Evolutionary conservation across 495 filamentous ascomycete species (phyloP), one percentile per base, ranked within the genome.

Genomic region (Penicillium herquei): DNA sequence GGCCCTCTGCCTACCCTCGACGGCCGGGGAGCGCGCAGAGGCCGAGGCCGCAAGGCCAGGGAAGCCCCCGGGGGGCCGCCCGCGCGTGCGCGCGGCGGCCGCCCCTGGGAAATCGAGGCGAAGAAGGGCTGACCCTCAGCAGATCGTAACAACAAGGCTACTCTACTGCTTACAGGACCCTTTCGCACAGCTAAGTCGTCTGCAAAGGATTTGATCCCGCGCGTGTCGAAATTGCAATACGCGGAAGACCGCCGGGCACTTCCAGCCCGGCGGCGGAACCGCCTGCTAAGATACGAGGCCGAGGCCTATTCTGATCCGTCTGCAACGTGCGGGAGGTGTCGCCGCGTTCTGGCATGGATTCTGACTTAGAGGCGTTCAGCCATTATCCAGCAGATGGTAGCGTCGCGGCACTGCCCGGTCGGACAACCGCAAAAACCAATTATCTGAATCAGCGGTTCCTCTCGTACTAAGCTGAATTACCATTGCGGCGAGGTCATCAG

Each of bases 391-490:
- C 81, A 81, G 77, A 84, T 83, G 68, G 71, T 77, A 75, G 68
- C 66, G 54, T 68, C 46, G 46, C 46, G 46, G 78, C 79, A 85
- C 75, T 85, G 78, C 80, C 80, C 74, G 72, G 79, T 84, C 80
- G 72, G 81, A 84, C 78, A 85, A 77, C 79, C 78, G 79, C 78
- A 84, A 81, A 84, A 84, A 84, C 81, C 78, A 84, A 85, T 83
- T 85, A 84, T 85, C 78, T 81, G 79, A 86, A 84, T 84, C 70
- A 80, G 76, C 77, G 75, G 80, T 85, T 86, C 78, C 80, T 84
- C 80, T 84, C 82, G 77, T 84, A 84, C 79, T 84, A 82, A 85
- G 78, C 78, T 81, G 70, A 83, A 84, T 84, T 85, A 85, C 81
- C 76, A 75, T 86, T 84, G 75, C 77, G 80, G 74, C 69, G 71